Evolutionary conservation across 768 basidiomycete species (phyloP), one percentile per base, ranked within the genome.

Genomic region (Suillus luteus): DNA sequence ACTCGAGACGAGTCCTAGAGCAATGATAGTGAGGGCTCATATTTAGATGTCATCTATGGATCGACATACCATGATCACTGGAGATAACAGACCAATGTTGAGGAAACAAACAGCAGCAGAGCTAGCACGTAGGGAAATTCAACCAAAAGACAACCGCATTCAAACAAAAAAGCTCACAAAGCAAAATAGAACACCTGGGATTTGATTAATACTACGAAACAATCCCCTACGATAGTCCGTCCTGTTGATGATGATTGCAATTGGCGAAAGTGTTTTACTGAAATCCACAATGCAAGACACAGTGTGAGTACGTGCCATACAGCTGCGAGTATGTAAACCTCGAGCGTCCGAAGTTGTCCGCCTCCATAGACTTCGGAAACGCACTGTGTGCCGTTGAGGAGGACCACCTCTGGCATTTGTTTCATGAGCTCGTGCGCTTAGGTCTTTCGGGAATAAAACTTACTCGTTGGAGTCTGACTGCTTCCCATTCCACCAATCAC

Each of bases 281-380:
- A 12, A 35, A 35, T 54, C 52, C 52, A 54, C 5, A 54, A 7
- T 35, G 52, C 52, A 54, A 54, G 52, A 54, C 31, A n/a, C 19
- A 54, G 11, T 6, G 52, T n/a, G 19, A 54, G 19, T n/a, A n/a
- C 9, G 11, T 54, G 33, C 52, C 52, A 54, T 35, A 14, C 33
- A 35, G 33, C 35, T 5, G 52, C 52, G 33, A 54, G 11, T 7
- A 17, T 3, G n/a, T 54, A 54, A n/a, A 6, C 5, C 52, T 33
- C 33, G 10, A 54, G 6, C 6, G 3, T n/a, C 11, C 5, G 1
- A 54, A 12, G 33, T 35, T 35, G 19, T 12, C 3, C 6, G 52
- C 6, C 6, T 12, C 2, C 2, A 6, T 54, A 5, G 52, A 7
- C 33, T 54, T n/a, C 6, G 19, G 6, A 6, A 54, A 54, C 19